phyloP scores from a whole-genome alignment of 1,284 basidiomycete species.

The Puccinia novopanici region DNA sequence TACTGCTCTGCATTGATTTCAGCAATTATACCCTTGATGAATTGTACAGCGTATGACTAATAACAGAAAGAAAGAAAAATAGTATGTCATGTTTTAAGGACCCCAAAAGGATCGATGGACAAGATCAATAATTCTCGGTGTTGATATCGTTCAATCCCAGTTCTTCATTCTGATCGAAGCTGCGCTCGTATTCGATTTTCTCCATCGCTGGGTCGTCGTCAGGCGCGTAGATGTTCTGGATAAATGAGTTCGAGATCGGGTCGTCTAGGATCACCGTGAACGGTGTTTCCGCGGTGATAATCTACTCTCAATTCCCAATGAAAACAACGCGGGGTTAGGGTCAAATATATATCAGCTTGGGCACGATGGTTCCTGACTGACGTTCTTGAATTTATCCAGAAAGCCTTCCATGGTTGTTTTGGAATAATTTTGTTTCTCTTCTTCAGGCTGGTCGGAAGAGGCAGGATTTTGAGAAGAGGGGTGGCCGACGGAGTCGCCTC shows the following conservation, averaged over 20 bases:
- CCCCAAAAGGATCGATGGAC: no score
- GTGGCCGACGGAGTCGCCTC: constrained; percentile 67
- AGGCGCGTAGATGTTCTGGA: constrained; percentile 83
- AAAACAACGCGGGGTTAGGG: no score
- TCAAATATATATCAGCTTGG: no score
- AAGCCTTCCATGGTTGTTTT: constrained; percentile 71
- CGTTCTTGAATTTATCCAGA: constrained; percentile 75
- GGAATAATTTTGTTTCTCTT: constrained; percentile 59
- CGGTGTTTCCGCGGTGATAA: constrained; percentile 73
- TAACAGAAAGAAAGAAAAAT: not conserved
- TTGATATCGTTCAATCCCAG: constrained; percentile 95
- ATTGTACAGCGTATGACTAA: no score
- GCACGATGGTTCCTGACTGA: no score
- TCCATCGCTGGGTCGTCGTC: constrained; percentile 89
- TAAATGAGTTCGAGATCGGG: constrained; percentile 89
- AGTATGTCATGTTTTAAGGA: no score
- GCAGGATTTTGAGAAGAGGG: constrained; percentile 47
- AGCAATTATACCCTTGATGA: no score
- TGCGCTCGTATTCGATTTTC: constrained; percentile 78
- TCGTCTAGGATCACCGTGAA: constrained; percentile 95
- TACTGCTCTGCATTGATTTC: no score
- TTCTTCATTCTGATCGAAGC: constrained; percentile 90
- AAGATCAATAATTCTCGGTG: constrained; percentile 74
- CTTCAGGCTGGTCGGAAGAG: not conserved
- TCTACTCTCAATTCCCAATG: no score